These are phyloP conservation scores for Boletus insuetus DNA, from an alignment of 768 basidiomycete species.

Conservation along the genomic window DNA sequence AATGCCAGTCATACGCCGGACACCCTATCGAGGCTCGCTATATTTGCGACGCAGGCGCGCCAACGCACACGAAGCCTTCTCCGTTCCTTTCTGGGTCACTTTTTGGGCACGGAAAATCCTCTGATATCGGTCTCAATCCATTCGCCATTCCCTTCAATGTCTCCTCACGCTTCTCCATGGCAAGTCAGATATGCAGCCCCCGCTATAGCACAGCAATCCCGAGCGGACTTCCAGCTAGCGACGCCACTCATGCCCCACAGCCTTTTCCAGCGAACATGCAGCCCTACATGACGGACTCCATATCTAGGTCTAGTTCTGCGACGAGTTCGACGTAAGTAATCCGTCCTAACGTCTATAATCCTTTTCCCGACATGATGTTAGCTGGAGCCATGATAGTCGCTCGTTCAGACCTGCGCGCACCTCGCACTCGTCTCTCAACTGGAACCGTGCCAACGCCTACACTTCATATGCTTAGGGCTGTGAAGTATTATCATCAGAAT, in stretches of 20 bases:
- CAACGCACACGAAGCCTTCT: constrained; percentile 1
- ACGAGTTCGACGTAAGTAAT: constrained; percentile 32
- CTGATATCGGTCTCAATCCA: constrained; percentile 30
- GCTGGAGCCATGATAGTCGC: constrained; percentile 31
- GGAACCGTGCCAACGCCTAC: constrained; percentile 16
- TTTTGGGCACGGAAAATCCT: constrained; percentile 11
- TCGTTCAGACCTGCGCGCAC: constrained; percentile 14
- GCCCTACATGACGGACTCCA: constrained; percentile 17
- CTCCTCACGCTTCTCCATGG: constrained; percentile 7
- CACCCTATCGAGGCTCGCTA: constrained; percentile 40
- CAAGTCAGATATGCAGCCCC: constrained; percentile 4
- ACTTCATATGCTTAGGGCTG: constrained; percentile 20
- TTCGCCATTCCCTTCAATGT: constrained; percentile 32
- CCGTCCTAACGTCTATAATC: neutral
- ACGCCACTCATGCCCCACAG: constrained; percentile 26
- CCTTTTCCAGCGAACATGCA: constrained; percentile 16
- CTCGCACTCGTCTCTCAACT: constrained; percentile 10
- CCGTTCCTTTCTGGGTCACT: constrained; percentile 12
- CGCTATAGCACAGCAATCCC: constrained; percentile 3
- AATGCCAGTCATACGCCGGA: constrained; percentile 61
- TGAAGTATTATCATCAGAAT: neutral
- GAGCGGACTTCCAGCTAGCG: constrained; percentile 17
- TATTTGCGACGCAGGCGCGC: constrained; percentile 22
- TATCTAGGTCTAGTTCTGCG: constrained; percentile 34
- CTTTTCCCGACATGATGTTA: constrained; percentile 12